Base-by-base conservation (phyloP, 805 yeast species). In the Ogataea pilisensis region DNA sequence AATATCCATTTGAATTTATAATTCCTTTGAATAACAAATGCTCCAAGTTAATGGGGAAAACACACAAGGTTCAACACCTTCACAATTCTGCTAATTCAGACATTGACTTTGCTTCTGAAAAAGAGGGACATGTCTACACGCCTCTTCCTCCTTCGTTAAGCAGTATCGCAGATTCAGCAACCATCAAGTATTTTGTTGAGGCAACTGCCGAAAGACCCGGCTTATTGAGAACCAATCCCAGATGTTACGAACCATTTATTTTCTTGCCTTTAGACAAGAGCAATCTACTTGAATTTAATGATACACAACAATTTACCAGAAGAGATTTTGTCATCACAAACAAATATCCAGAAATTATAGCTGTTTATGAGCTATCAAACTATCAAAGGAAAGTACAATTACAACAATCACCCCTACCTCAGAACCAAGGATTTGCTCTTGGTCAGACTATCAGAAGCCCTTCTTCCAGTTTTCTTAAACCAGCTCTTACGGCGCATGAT, bases 131-230 rank as follows among this genome's bases (percentile, higher is more conserved):
- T 39, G 34, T 40, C 4, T 42, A 42, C 12, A 32, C 42, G 2
- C 35, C 38, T 2, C 41, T 62, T 19, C 65, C 66, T 7, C 63
- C 61, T 16, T 52, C 50, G 19, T 46, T 58, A 28, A 46, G 51
- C 34, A 58, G 54, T 8, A 16, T 53, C 19, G 55, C 49, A 2
- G 49, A 50, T n/a, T 34, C 35, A 19, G 76, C 74, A 7, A 53
- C 57, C 9, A 58, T 78, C 37, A 64, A 68, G 41, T 80, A 80
- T 54, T 80, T 72, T 52, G 67, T 81, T 40, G 80, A 80, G 57
- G 83, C 70, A 8, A 80, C 85, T 0, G 79, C 80, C 31, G 75
- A 73, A 42, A 54, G 80, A 34, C 59, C 80, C 2, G 68, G 78
- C 3, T 51, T 77, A 25, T 61, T 76, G 41, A 70, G 71, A 40